These are phyloP conservation scores for Solanum chacoense DNA, from an alignment of 305 asterid genomes.

Conservation along the genomic window DNA sequence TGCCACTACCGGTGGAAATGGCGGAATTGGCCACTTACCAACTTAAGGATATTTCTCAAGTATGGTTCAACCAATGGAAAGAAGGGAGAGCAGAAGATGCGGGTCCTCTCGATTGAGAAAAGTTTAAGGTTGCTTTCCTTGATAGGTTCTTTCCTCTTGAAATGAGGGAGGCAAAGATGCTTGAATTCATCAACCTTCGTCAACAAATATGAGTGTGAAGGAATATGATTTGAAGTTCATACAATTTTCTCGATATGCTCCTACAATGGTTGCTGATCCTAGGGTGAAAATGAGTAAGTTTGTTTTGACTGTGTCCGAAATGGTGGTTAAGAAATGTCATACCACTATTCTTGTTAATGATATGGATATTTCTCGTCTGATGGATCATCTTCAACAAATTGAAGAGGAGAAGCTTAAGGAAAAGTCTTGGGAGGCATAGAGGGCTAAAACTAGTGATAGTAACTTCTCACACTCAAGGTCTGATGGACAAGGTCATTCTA, in stretches of 20 bases:
- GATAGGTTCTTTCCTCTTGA: neutral
- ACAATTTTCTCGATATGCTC: neutral
- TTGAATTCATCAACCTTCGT: neutral
- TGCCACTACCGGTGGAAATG: too few species aligned
- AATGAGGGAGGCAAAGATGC: neutral
- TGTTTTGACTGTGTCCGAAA: neutral
- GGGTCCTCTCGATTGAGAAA: neutral
- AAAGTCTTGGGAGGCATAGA: neutral
- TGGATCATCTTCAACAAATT: neutral
- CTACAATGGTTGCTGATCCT: neutral
- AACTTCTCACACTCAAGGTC: neutral
- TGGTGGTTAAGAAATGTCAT: neutral
- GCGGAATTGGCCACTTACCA: neutral
- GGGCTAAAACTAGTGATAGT: neutral
- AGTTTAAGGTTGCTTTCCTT: too few species aligned
- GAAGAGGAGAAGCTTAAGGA: neutral
- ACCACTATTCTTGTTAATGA: neutral
- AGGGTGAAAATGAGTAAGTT: neutral
- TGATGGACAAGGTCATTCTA: neutral
- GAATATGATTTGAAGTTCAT: neutral
- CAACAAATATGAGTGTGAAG: neutral
- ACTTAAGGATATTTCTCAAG: neutral
- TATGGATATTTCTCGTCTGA: neutral
- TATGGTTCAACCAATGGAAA: neutral
- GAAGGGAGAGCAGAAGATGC: neutral